Evolutionary conservation across 257 asterid species (phyloP).

Genomic region (Petunia secreta): DNA sequence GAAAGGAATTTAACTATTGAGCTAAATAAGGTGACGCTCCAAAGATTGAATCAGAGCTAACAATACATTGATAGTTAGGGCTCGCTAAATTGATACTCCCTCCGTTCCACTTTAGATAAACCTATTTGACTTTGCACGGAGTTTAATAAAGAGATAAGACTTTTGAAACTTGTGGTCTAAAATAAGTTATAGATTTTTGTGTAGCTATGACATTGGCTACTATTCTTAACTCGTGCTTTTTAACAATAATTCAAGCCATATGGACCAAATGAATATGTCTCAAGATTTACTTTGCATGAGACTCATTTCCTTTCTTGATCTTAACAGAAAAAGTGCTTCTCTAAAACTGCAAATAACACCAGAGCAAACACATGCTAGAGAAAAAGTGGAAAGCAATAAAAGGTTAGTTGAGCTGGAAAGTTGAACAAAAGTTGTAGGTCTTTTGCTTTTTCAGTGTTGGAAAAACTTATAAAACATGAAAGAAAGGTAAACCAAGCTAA

Average conservation of each 20-base stretch:
- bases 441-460: not conserved
- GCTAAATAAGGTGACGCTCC: too few species aligned
- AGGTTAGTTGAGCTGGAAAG: constrained; percentile 30
- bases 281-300: constrained; percentile 4
- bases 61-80: too few species aligned
- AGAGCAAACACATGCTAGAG: constrained; percentile 27
- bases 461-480: not conserved
- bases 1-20: too few species aligned
- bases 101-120: too few species aligned
- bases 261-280: constrained; percentile 40
- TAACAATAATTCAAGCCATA: constrained; percentile 34
- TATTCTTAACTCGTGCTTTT: constrained; percentile 30
- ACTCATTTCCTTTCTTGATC: constrained; percentile 40
- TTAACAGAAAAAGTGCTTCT: constrained; percentile 23
- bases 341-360: constrained; percentile 29
- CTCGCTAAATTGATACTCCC: too few species aligned
- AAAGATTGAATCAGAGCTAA: too few species aligned
- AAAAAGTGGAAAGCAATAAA: constrained; percentile 2
- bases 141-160: too few species aligned
- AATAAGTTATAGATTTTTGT: too few species aligned
- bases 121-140: too few species aligned
- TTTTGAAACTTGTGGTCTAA: too few species aligned
- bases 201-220: constrained; percentile 7
- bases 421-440: not conserved
- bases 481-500: constrained; percentile 1